Conservation (phyloP, 2,329 filamentous ascomycete genomes). For the Paraphaeosphaeria sporulosa region DNA sequence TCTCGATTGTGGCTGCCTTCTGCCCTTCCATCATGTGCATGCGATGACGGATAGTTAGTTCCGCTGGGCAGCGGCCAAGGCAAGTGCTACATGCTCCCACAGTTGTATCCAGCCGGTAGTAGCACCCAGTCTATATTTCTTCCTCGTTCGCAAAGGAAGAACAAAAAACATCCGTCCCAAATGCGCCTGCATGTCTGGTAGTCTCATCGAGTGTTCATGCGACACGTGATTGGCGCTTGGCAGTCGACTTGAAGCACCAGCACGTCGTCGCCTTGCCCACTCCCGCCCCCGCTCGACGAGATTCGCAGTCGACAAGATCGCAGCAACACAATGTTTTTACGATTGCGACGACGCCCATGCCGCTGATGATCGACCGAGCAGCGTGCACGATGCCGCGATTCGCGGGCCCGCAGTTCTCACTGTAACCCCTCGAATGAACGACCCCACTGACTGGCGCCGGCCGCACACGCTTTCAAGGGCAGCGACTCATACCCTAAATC, state of each 20-base stretch:
- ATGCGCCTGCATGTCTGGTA: not conserved
- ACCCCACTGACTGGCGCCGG: not conserved
- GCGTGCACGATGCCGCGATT: not conserved
- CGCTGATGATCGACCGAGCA: not conserved
- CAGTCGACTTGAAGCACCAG: not conserved
- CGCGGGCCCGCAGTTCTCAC: conserved; percentile 4
- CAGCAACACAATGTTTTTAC: not conserved
- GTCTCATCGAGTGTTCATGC: not conserved
- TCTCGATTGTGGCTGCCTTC: not conserved
- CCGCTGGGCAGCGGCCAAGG: not conserved
- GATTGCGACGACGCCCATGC: not conserved
- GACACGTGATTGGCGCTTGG: conserved; percentile 9
- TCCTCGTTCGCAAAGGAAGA: not conserved
- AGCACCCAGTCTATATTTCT: not conserved
- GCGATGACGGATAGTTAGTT: not conserved
- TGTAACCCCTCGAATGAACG: conserved; percentile 6
- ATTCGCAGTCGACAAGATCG: not conserved
- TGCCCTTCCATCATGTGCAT: not conserved
- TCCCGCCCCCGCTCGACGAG: not conserved
- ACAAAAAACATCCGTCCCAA: not conserved
- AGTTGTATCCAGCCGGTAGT: not conserved
- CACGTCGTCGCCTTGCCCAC: conserved; percentile 2
- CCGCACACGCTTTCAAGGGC: not conserved
- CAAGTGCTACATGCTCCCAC: not conserved
- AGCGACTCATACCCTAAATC: not conserved